Conservation (phyloP, 1,284 basidiomycete species). For the Phenoliferia sp. region DNA sequence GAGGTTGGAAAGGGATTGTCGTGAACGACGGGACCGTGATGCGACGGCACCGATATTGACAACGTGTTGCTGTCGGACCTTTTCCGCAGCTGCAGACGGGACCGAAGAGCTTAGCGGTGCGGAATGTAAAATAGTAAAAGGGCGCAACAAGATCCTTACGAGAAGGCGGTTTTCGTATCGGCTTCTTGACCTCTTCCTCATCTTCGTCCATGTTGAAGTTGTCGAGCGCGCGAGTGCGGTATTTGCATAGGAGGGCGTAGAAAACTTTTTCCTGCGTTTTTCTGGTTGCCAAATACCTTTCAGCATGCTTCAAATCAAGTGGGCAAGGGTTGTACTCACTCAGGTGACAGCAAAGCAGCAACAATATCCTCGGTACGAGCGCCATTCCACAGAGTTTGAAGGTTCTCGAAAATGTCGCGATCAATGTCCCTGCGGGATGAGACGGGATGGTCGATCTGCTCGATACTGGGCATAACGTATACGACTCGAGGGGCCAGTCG, state of each 20-base stretch:
- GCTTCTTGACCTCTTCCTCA: conserved; percentile 36
- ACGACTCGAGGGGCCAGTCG: conserved; percentile 57
- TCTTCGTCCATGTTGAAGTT: conserved; percentile 60
- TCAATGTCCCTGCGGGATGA: conserved; percentile 64
- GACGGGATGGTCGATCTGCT: conserved; percentile 64
- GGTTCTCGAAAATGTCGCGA: conserved; percentile 80
- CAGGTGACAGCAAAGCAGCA: conserved; percentile 55
- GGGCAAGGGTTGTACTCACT: conserved; percentile 44
- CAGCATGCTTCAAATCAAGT: background rate
- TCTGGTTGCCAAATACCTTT: conserved; percentile 42
- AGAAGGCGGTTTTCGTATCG: no score
- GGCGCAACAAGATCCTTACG: conserved; percentile 10
- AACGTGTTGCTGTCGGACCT: conserved; percentile 25
- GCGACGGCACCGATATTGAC: conserved; percentile 24
- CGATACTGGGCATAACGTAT: conserved; percentile 62
- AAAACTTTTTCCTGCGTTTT: conserved; percentile 90
- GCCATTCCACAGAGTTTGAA: conserved; percentile 84
- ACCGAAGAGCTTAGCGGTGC: no score
- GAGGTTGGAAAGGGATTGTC: conserved; percentile 32
- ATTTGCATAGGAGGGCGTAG: conserved; percentile 76
- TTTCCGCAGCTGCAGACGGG: no score
- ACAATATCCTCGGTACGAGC: conserved; percentile 66
- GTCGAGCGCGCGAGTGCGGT: conserved; percentile 64
- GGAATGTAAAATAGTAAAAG: background rate
- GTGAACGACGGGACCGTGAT: conserved; percentile 24